These are phyloP conservation scores for Serendipita sp. DNA, from an alignment of 768 basidiomycete species.

Conservation along the genomic window DNA sequence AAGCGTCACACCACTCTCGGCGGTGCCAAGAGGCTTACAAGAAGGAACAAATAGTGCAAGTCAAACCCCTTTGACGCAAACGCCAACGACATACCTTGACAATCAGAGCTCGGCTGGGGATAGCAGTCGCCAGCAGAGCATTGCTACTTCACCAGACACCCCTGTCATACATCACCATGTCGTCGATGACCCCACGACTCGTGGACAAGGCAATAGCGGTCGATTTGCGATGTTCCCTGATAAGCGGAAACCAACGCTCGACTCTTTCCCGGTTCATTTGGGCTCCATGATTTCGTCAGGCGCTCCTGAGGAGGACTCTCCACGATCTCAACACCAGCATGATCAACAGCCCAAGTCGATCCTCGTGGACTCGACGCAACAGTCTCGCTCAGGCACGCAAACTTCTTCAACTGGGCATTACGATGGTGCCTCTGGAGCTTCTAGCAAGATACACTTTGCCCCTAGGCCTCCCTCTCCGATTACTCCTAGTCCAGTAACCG, in stretches of 20 bases:
- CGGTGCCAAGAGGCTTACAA: neutral
- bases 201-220: conserved; percentile 20
- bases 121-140: neutral
- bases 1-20: neutral
- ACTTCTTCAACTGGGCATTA: neutral
- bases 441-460: neutral
- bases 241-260: conserved; percentile 3
- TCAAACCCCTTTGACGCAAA: neutral
- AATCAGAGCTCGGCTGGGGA: neutral
- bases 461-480: neutral
- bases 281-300: neutral
- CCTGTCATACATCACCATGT: neutral
- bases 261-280: neutral
- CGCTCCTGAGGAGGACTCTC: neutral
- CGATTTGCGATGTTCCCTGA: conserved; percentile 58
- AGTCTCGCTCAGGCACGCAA: neutral
- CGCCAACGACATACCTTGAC: neutral
- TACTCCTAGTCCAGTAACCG: neutral
- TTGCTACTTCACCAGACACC: neutral
- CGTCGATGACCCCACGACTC: neutral
- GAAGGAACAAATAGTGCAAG: neutral
- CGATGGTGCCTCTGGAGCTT: neutral
- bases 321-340: neutral
- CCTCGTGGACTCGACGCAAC: neutral
- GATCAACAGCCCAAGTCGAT: neutral